Conservation (phyloP, 1,284 basidiomycete genomes). For the Irpex lacteus region DNA sequence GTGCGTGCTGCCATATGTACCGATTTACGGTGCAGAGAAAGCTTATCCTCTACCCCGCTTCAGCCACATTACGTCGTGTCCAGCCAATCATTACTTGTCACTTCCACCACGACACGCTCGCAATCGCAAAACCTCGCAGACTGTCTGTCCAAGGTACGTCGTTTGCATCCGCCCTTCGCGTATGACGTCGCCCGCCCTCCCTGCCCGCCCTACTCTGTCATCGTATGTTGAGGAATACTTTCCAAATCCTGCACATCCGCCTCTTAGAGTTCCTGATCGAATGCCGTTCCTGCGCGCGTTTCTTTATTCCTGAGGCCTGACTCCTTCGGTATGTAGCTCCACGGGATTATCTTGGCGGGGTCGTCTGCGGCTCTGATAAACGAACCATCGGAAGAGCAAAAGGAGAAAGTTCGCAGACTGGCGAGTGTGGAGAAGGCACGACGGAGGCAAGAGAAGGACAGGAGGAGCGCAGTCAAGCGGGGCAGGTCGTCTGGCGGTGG, state of each 20-base stretch:
- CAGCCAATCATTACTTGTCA: slow-evolving; percentile 60
- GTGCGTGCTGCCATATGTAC: slow-evolving; percentile 34
- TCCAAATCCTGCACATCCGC: neutral
- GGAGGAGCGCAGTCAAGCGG: slow-evolving; percentile 44
- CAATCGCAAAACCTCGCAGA: slow-evolving; percentile 74
- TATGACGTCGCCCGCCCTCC: slow-evolving; percentile 12
- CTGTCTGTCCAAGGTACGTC: slow-evolving; percentile 60
- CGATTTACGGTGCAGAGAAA: neutral
- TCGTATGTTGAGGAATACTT: neutral
- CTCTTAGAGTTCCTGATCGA: neutral
- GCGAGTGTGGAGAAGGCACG: slow-evolving; percentile 43
- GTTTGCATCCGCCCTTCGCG: slow-evolving; percentile 1
- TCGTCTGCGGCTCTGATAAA: slow-evolving; percentile 47
- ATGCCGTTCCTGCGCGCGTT: neutral
- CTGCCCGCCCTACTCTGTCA: neutral
- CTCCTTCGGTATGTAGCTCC: slow-evolving; percentile 42
- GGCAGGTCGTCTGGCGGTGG: slow-evolving; percentile 23
- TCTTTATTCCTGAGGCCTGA: neutral
- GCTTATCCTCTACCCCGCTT: slow-evolving; percentile 4
- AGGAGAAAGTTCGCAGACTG: slow-evolving; percentile 43
- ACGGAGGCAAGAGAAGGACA: slow-evolving; percentile 49
- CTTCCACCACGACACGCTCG: slow-evolving; percentile 67
- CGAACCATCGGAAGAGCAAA: slow-evolving; percentile 55
- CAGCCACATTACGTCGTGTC: slow-evolving; percentile 68
- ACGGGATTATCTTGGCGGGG: slow-evolving; percentile 46